Conservation (phyloP, 164 flowering plant genomes). For the Euptelea pleiosperma region DNA sequence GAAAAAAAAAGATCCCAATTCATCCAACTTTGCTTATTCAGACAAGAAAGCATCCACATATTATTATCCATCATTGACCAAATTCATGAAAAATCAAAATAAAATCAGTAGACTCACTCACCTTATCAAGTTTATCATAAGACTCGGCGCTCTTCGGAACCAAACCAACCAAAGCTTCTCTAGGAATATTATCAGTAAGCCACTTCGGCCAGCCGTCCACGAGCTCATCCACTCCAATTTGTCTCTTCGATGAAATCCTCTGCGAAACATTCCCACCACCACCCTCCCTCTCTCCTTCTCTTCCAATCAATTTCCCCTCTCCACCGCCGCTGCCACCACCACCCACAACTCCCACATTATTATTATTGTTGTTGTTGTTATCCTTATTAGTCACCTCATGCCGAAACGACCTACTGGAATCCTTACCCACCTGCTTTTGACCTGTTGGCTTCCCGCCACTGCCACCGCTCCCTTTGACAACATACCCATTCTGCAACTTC, state of each 20-base stretch:
- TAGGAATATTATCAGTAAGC: slow-evolving; percentile 56
- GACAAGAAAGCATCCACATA: not conserved
- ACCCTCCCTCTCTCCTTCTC: slow-evolving; percentile 17
- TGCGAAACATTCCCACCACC: slow-evolving; percentile 16
- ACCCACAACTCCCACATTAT: not conserved
- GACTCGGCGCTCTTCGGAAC: slow-evolving; percentile 63
- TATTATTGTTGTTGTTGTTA: too few species aligned
- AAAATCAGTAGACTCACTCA: slow-evolving; percentile 13
- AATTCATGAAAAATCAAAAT: too few species aligned
- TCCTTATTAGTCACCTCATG: not conserved
- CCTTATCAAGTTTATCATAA: slow-evolving; percentile 69
- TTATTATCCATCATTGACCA: not conserved
- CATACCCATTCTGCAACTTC: slow-evolving; percentile 48
- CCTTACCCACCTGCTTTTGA: slow-evolving; percentile 20
- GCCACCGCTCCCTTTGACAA: slow-evolving; percentile 17
- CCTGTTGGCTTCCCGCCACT: slow-evolving; percentile 38
- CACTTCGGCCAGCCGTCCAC: slow-evolving; percentile 72
- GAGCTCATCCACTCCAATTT: slow-evolving; percentile 26
- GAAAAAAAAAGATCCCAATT: too few species aligned
- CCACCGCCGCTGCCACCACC: slow-evolving; percentile 1
- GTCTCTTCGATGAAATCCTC: slow-evolving; percentile 7
- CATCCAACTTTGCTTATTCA: not conserved
- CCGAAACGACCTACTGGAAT: not conserved
- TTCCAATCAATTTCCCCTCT: slow-evolving; percentile 5
- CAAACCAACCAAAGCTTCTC: slow-evolving; percentile 47